Evolutionary conservation across 1,139 yeast species (phyloP), one percentile per base, ranked within the genome.

Genomic region (Magnusiomyces paraingens): DNA sequence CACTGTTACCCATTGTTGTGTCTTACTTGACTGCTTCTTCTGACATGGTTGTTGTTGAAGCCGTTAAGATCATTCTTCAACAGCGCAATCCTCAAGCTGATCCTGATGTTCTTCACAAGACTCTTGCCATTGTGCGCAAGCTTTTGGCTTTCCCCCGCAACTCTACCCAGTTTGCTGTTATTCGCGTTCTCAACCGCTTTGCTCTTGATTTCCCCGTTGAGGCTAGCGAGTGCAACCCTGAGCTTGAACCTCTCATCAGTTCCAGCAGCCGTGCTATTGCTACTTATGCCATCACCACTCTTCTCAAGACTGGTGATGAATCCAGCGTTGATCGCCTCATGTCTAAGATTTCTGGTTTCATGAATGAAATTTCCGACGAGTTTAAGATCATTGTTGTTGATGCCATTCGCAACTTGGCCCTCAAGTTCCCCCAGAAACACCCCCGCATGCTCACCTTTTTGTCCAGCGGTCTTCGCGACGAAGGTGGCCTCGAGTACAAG

Each of bases 261-360:
- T 98, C 93, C 70, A 69, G 90, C 42, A 90, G 88, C 71, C 82
- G 96, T 71, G 85, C 96, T 43, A 83, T 93, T 62, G 93, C 98
- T n/a, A 93, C 99, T n/a, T 91, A 90, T 70, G 98, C 99, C 35
- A 93, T 93, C 68, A 93, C 99, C 47, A 93, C 98, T 2, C 77
- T 93, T 66, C 81, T 93, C 69, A 93, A 91, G 73, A 93, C 99
- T 5, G 96, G 97, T 70, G 93, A 93, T 57, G 86, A 90, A 58
- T 90, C 86, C 60, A 85, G 84, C 65, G 96, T 93, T 55, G 96
- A 93, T 68, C 80, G 96, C 65, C 80, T 93, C 64, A 88, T 93
- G 70, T 77, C 84, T 59, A 91, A 90, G 59, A 89, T 94, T 74
- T 80, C 95, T 39, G 86, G 88, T 44, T 85, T 89, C 67, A 89